Conservation (phyloP, 805 yeast genomes). For the Hanseniaspora thailandica region DNA sequence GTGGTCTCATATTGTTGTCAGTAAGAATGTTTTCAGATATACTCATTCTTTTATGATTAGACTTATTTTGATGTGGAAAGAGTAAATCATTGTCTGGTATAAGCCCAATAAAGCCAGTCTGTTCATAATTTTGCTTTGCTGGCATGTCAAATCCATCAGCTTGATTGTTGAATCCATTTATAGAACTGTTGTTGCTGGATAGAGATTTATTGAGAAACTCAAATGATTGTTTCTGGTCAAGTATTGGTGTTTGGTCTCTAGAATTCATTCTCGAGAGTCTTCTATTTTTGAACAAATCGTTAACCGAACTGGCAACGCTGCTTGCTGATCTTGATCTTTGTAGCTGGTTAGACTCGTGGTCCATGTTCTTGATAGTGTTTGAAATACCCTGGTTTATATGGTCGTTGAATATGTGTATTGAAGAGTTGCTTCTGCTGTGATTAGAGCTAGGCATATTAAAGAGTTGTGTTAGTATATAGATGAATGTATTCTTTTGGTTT, state of each 20-base stretch:
- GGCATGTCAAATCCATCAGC: background rate
- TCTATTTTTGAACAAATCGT: slow-evolving; percentile 7
- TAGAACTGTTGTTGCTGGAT: background rate
- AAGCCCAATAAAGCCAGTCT: slow-evolving; percentile 2
- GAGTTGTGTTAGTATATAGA: background rate
- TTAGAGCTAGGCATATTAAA: background rate
- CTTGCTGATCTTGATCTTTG: slow-evolving; percentile 2
- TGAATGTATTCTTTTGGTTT: too few species aligned
- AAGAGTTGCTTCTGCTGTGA: slow-evolving; percentile 25
- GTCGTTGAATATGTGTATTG: slow-evolving; percentile 4
- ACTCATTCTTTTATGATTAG: slow-evolving; percentile 1
- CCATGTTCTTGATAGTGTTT: slow-evolving; percentile 4
- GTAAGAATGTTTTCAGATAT: background rate
- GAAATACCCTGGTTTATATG: slow-evolving; percentile 7
- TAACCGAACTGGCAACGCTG: slow-evolving; percentile 12
- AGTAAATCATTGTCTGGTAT: background rate
- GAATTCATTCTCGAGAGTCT: background rate
- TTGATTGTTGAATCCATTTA: background rate
- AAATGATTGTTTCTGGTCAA: background rate
- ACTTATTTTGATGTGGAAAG: background rate
- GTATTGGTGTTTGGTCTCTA: background rate
- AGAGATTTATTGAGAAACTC: background rate
- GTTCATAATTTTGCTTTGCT: background rate
- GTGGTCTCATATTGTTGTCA: slow-evolving; percentile 1
- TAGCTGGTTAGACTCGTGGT: background rate